These are phyloP conservation scores for Sphagnurus paluster DNA, from an alignment of 1,284 basidiomycete species.

Conservation along the genomic window DNA sequence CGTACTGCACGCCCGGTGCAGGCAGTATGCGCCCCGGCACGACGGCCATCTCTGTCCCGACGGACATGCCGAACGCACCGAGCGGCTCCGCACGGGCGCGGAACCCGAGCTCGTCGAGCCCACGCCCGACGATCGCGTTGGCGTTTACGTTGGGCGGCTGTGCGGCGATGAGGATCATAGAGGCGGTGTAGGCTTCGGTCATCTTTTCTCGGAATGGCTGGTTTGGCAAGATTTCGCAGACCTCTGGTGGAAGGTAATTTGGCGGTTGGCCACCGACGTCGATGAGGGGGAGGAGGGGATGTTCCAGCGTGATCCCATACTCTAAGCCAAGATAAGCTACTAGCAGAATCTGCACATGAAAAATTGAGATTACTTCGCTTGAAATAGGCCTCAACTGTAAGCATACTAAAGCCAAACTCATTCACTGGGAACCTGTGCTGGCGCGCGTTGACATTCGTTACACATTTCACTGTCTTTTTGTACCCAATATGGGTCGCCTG, in stretches of 20 bases:
- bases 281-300: constrained; percentile 58
- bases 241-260: constrained; percentile 62
- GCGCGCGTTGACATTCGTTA: constrained; percentile 46
- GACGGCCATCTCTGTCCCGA: constrained; percentile 67
- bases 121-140: constrained; percentile 51
- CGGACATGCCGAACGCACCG: constrained; percentile 57
- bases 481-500: constrained; percentile 57
- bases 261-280: constrained; percentile 58
- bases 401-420: constrained; percentile 45
- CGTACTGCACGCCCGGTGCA: constrained; percentile 60
- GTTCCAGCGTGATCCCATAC: constrained; percentile 48
- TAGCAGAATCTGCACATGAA: constrained; percentile 11
- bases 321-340: constrained; percentile 38
- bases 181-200: constrained; percentile 62
- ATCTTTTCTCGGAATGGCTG: constrained; percentile 74
- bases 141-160: constrained; percentile 70
- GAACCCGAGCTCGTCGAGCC: constrained; percentile 65
- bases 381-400: constrained; percentile 70
- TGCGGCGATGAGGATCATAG: constrained; percentile 69
- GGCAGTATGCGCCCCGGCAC: constrained; percentile 71
- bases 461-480: constrained; percentile 57
- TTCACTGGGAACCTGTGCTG: constrained; percentile 56
- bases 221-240: constrained; percentile 69
- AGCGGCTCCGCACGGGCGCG: constrained; percentile 41
- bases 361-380: constrained; percentile 46